A percentile compares a stretch with the other conserved stretches of the same genome.
Conservation (phyloP, 257 asterid species). For the Fraxinus anomala region DNA sequence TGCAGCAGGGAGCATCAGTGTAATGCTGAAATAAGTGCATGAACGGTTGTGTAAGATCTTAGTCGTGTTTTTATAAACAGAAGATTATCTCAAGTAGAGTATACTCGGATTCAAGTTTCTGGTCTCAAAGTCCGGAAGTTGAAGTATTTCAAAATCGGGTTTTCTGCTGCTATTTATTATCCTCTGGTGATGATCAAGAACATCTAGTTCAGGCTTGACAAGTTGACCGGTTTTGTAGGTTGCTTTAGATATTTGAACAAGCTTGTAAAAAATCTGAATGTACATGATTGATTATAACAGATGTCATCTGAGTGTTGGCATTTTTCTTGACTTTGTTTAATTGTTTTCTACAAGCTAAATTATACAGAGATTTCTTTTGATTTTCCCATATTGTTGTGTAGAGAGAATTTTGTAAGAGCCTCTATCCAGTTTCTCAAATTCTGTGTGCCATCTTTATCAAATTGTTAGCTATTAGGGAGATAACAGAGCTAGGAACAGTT, state of each 20-base stretch:
- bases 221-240: neutral
- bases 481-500: neutral
- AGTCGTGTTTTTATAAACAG: neutral
- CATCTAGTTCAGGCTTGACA: constrained; percentile 6
- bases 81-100: constrained; percentile 10
- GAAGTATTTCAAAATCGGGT: constrained; percentile 14
- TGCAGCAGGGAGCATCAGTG: constrained; percentile 96
- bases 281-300: constrained; percentile 20
- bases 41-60: constrained; percentile 19
- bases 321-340: neutral
- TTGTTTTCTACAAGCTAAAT: constrained; percentile 15
- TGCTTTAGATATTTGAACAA: constrained; percentile 23
- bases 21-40: constrained; percentile 88
- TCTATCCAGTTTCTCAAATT: neutral
- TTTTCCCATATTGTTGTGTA: constrained; percentile 4
- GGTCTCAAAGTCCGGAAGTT: neutral
- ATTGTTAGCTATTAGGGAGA: neutral
- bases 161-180: constrained; percentile 25
- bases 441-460: neutral
- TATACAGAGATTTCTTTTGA: constrained; percentile 2
- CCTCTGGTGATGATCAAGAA: neutral
- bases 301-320: constrained; percentile 7
- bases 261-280: constrained; percentile 36
- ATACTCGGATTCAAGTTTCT: constrained; percentile 10
- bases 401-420: neutral